A percentile compares a stretch with the other conserved stretches of the same genome.
Conservation (phyloP, 2,329 filamentous ascomycete species). For the Penicillium sp. region DNA sequence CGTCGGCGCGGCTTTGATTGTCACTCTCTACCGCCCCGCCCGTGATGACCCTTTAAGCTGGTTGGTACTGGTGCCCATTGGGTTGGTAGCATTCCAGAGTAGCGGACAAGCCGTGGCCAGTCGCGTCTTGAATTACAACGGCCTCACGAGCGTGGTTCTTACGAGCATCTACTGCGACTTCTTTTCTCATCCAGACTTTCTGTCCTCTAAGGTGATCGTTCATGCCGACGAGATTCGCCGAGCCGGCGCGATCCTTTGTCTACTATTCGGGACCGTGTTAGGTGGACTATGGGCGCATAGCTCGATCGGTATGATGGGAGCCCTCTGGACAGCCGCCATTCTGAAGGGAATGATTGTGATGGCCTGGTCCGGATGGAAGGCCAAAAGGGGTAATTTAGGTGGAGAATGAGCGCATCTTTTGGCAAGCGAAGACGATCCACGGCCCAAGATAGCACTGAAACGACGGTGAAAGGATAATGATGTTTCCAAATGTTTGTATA, state of each 20-base stretch:
- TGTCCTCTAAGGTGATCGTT: conserved; percentile 35
- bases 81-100: conserved; percentile 71
- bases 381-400: conserved; percentile 27
- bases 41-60: conserved; percentile 49
- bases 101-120: conserved; percentile 76
- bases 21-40: conserved; percentile 48
- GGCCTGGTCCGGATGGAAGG: conserved; percentile 62
- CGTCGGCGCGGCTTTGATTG: conserved; percentile 53
- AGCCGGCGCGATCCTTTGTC: conserved; percentile 49
- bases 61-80: conserved; percentile 65
- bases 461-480: no score
- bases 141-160: conserved; percentile 73
- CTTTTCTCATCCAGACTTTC: conserved; percentile 63
- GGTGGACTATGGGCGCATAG: conserved; percentile 57
- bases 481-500: no score
- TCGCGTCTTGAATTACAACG: conserved; percentile 65
- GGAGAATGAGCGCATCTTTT: background rate
- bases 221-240: conserved; percentile 57
- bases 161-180: conserved; percentile 81
- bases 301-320: conserved; percentile 50
- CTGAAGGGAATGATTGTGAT: conserved; percentile 58
- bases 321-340: conserved; percentile 59
- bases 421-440: background rate
- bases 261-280: conserved; percentile 54
- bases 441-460: background rate